Evolutionary conservation across 2,329 filamentous ascomycete species (phyloP).

Genomic region (Tolypocladium nubicola): DNA sequence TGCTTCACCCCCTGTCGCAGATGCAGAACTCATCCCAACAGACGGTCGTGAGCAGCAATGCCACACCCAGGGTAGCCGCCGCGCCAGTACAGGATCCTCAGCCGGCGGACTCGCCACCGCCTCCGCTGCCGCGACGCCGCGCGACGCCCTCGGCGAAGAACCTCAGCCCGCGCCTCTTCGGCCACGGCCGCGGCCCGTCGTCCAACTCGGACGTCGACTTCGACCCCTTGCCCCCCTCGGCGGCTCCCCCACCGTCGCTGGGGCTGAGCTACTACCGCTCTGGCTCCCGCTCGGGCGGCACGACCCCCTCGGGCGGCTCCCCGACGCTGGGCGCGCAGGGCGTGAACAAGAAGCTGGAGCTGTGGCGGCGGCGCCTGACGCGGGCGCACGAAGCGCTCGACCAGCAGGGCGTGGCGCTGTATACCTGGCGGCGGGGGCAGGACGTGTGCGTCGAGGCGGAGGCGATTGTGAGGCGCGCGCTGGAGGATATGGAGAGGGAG

Average conservation of each 20-base stretch:
- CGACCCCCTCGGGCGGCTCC: slow-evolving; percentile 21
- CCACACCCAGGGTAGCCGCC: slow-evolving; percentile 3
- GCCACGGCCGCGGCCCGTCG: slow-evolving; percentile 18
- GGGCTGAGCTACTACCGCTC: slow-evolving; percentile 14
- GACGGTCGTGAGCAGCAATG: slow-evolving; percentile 11
- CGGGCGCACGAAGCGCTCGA: slow-evolving; percentile 53
- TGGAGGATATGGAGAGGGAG: slow-evolving; percentile 29
- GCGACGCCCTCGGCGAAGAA: slow-evolving; percentile 25
- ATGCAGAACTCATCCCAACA: slow-evolving; percentile 29
- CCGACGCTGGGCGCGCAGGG: slow-evolving; percentile 21
- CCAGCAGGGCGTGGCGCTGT: slow-evolving; percentile 54
- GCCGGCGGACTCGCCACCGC: slow-evolving; percentile 24
- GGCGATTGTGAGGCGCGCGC: slow-evolving; percentile 48
- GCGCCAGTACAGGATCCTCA: not conserved
- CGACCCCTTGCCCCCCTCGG: slow-evolving; percentile 26
- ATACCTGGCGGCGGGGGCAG: slow-evolving; percentile 62
- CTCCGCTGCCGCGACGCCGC: slow-evolving; percentile 36
- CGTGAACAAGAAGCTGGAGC: slow-evolving; percentile 57
- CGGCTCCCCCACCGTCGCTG: slow-evolving; percentile 8
- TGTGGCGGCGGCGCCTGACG: slow-evolving; percentile 60
- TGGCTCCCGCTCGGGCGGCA: slow-evolving; percentile 17
- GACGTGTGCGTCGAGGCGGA: slow-evolving; percentile 60
- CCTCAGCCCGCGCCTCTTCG: slow-evolving; percentile 18
- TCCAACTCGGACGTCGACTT: slow-evolving; percentile 31
- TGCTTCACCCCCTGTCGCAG: slow-evolving; percentile 28